phyloP scores from a whole-genome alignment of 192 early-diverging fungal species.

The Backusella macrospora region DNA sequence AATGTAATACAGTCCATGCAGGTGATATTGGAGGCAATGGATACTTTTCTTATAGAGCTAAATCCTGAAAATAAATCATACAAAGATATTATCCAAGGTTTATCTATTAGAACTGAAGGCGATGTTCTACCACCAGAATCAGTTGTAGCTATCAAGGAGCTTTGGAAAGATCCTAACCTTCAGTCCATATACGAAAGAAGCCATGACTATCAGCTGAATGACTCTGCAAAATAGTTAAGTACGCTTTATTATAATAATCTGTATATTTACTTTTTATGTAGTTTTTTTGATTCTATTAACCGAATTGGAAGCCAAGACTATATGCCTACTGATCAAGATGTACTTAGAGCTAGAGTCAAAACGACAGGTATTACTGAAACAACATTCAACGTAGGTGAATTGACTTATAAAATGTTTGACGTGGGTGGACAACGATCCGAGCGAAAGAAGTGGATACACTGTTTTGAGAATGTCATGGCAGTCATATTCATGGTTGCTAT shows the following conservation, averaged over 20 bases:
- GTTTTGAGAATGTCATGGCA: slow-evolving; percentile 94
- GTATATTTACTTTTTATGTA: slow-evolving; percentile 32
- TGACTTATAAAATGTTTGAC: slow-evolving; percentile 95
- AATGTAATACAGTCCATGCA: slow-evolving; percentile 52
- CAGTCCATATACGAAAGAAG: slow-evolving; percentile 75
- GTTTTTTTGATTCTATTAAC: slow-evolving; percentile 92
- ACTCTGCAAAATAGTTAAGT: slow-evolving; percentile 86
- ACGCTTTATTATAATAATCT: neutral
- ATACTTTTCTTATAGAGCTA: slow-evolving; percentile 72
- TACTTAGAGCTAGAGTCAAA: slow-evolving; percentile 92
- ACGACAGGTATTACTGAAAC: slow-evolving; percentile 97
- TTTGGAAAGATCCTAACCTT: slow-evolving; percentile 87
- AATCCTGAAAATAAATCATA: slow-evolving; percentile 70
- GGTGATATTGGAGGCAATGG: slow-evolving; percentile 48
- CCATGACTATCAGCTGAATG: slow-evolving; percentile 93
- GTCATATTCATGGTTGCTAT: slow-evolving; percentile 95
- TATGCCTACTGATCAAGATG: slow-evolving; percentile 91
- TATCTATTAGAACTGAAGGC: slow-evolving; percentile 82
- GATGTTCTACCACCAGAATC: slow-evolving; percentile 78
- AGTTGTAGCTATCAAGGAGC: slow-evolving; percentile 71
- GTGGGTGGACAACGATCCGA: slow-evolving; percentile 97
- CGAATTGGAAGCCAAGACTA: slow-evolving; percentile 81
- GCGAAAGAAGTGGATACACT: slow-evolving; percentile 99
- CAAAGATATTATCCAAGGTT: slow-evolving; percentile 69
- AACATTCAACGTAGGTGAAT: slow-evolving; percentile 84